phyloP scores from a whole-genome alignment of 176 grass and related monocot genomes.

The Aegilops sharonensis region DNA sequence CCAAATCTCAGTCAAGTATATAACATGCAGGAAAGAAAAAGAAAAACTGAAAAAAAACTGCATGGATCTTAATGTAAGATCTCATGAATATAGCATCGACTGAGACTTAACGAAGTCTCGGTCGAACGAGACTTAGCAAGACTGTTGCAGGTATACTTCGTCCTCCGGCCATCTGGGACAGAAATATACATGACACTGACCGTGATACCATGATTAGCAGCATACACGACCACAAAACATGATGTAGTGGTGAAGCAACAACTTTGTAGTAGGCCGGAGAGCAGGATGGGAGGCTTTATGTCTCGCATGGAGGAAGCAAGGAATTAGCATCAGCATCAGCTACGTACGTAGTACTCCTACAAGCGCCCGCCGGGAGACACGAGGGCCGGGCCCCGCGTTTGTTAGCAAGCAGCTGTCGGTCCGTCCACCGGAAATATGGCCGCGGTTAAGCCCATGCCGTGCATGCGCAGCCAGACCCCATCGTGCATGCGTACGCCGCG shows the following conservation, averaged over 20 bases:
- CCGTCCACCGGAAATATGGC: too few species aligned
- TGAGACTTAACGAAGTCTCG: too few species aligned
- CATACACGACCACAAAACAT: neutral
- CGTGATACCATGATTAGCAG: neutral
- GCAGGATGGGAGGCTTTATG: neutral
- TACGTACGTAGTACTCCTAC: too few species aligned
- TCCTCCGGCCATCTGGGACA: too few species aligned
- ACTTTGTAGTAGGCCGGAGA: too few species aligned
- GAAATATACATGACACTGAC: neutral
- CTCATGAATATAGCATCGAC: too few species aligned
- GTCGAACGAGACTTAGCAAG: too few species aligned
- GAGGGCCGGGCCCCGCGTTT: neutral
- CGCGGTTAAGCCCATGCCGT: neutral
- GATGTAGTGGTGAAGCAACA: neutral
- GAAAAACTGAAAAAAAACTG: too few species aligned
- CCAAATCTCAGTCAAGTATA: too few species aligned
- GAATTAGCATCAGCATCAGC: constrained; percentile 6
- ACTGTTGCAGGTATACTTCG: too few species aligned
- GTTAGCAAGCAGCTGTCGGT: neutral
- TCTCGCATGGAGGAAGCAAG: constrained; percentile 33
- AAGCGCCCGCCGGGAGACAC: neutral
- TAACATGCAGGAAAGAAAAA: too few species aligned
- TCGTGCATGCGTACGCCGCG: neutral
- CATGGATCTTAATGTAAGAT: too few species aligned
- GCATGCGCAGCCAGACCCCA: neutral